These are phyloP conservation scores for Edaphochlamys debaryana DNA, from an alignment of 139 green algal species.

Conservation along the genomic window DNA sequence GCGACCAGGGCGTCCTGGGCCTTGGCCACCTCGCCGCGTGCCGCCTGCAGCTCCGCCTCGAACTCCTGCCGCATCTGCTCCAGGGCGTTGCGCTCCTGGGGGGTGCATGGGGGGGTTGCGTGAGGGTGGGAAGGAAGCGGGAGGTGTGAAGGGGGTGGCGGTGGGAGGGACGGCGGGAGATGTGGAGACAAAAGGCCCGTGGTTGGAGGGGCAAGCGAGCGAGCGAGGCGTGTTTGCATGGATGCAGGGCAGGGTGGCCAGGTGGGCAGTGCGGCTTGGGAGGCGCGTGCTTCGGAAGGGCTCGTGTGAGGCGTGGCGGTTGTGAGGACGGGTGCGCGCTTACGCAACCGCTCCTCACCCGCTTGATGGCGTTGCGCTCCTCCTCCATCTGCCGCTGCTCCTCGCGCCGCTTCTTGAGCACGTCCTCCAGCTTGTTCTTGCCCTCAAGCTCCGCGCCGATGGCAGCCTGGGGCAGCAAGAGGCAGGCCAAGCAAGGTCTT, in stretches of 20 bases:
- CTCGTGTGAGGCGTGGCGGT: too few species aligned
- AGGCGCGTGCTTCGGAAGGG: too few species aligned
- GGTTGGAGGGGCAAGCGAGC: too few species aligned
- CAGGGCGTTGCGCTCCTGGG: constrained; percentile 66
- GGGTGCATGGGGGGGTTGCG: neutral
- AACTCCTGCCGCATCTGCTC: constrained; percentile 76
- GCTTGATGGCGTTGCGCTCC: constrained; percentile 55
- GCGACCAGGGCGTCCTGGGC: constrained; percentile 69
- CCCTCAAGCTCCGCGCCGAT: constrained; percentile 59
- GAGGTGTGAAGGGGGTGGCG: neutral
- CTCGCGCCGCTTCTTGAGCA: constrained; percentile 52
- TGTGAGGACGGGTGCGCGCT: too few species aligned
- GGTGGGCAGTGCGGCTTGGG: too few species aligned
- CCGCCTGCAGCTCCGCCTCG: constrained; percentile 71
- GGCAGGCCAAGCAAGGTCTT: too few species aligned
- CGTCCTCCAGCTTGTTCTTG: constrained; percentile 62
- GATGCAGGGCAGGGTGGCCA: too few species aligned
- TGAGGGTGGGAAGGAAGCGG: neutral
- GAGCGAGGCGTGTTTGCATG: too few species aligned
- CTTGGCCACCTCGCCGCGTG: constrained; percentile 68
- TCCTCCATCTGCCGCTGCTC: constrained; percentile 56
- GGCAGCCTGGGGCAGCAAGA: constrained; percentile 25
- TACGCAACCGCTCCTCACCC: too few species aligned
- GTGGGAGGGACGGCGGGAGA: too few species aligned
- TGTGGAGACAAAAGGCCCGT: too few species aligned